Evolutionary conservation across 352 stramenopile species (phyloP).

Genomic region (Globisporangium ultimum): DNA sequence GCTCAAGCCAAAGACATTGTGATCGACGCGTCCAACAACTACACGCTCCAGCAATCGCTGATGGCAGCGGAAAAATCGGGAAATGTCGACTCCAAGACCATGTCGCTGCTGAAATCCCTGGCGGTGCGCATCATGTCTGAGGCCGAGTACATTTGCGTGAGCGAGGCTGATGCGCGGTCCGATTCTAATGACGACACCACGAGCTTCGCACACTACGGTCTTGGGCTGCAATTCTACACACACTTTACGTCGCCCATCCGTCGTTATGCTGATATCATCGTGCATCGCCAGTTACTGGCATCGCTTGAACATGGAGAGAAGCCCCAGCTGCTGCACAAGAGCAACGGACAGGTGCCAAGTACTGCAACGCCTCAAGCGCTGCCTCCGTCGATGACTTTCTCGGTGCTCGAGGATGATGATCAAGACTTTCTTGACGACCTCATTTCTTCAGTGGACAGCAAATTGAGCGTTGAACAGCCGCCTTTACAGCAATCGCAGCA

Average conservation of each 20-base stretch:
- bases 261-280: slow-evolving; percentile 88
- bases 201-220: slow-evolving; percentile 83
- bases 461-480: slow-evolving; percentile 31
- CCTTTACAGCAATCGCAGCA: not conserved
- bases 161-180: slow-evolving; percentile 40
- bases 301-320: slow-evolving; percentile 24
- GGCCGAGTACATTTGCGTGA: slow-evolving; percentile 90
- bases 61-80: slow-evolving; percentile 48
- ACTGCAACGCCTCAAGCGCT: slow-evolving; percentile 15
- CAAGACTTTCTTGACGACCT: slow-evolving; percentile 65
- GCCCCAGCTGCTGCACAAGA: not conserved
- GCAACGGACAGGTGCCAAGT: not conserved
- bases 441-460: slow-evolving; percentile 57
- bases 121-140: slow-evolving; percentile 94
- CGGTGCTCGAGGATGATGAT: slow-evolving; percentile 48
- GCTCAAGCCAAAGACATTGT: slow-evolving; percentile 64
- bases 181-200: slow-evolving; percentile 41
- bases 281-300: slow-evolving; percentile 87
- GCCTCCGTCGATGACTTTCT: slow-evolving; percentile 46
- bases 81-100: slow-evolving; percentile 73
- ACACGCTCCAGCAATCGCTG: slow-evolving; percentile 78
- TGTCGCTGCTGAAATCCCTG: slow-evolving; percentile 91
- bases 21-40: slow-evolving; percentile 80
- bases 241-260: slow-evolving; percentile 92
- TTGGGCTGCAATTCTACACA: slow-evolving; percentile 88